Conservation (phyloP, 2,329 filamentous ascomycete genomes). For the Colletotrichum sp. region DNA sequence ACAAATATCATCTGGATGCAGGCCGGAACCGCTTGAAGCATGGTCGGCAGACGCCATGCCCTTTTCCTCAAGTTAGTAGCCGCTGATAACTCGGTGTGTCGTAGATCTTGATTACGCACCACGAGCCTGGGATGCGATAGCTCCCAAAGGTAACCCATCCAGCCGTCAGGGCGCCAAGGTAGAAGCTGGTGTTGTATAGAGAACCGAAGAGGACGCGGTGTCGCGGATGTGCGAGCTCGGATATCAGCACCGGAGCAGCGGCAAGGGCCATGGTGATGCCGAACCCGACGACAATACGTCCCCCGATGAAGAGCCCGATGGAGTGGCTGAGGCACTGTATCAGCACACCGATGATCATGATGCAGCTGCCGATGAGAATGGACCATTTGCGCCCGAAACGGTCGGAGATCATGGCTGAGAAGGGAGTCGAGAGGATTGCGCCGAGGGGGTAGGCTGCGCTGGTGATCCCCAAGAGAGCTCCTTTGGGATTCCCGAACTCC, state of each 20-base stretch:
- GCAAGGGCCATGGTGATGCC: constrained; percentile 32
- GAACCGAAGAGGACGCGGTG: constrained; percentile 28
- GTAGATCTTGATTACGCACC: no score
- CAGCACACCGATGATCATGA: constrained; percentile 33
- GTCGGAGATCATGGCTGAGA: constrained; percentile 41
- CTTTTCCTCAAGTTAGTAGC: no score
- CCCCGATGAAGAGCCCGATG: constrained; percentile 32
- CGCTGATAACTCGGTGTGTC: no score
- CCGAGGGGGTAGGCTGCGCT: constrained; percentile 43
- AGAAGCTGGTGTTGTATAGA: constrained; percentile 37
- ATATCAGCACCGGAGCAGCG: constrained; percentile 34
- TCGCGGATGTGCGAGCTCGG: constrained; percentile 29
- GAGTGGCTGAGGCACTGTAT: constrained; percentile 34
- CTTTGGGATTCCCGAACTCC: constrained; percentile 37
- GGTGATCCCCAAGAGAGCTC: constrained; percentile 38
- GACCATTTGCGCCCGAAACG: constrained; percentile 42
- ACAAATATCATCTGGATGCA: neutral
- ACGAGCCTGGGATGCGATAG: neutral
- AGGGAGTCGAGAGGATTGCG: constrained; percentile 38
- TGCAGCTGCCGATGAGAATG: constrained; percentile 39
- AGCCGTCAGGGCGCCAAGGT: constrained; percentile 38
- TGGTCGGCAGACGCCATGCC: neutral
- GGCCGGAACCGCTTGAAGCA: neutral
- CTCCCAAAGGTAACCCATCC: constrained; percentile 42
- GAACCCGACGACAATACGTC: constrained; percentile 36